Conservation (phyloP, 1,284 basidiomycete genomes). For the Entoloma clypeatum region DNA sequence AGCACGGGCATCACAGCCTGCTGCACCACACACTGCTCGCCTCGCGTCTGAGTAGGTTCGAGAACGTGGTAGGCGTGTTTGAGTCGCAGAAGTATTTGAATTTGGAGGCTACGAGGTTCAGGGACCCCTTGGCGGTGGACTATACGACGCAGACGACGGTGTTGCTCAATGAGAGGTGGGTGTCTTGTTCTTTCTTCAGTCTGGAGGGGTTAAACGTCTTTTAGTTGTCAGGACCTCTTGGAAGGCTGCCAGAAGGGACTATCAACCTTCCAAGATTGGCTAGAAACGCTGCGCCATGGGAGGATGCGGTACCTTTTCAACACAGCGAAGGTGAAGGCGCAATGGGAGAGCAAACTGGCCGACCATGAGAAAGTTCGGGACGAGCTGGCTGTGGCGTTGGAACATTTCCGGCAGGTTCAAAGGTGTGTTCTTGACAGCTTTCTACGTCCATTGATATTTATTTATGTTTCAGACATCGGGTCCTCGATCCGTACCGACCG, state of each 20-base stretch:
- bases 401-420: slow-evolving; percentile 46
- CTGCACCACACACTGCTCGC: slow-evolving; percentile 30
- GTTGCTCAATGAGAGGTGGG: slow-evolving; percentile 47
- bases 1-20: slow-evolving; percentile 26
- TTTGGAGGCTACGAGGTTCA: slow-evolving; percentile 57
- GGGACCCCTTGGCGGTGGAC: slow-evolving; percentile 49
- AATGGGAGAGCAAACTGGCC: slow-evolving; percentile 34
- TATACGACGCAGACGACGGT: slow-evolving; percentile 48
- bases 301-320: slow-evolving; percentile 38
- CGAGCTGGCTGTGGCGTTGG: slow-evolving; percentile 38
- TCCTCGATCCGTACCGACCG: slow-evolving; percentile 69
- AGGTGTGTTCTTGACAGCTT: slow-evolving; percentile 37
- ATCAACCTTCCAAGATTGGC: slow-evolving; percentile 48
- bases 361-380: slow-evolving; percentile 37
- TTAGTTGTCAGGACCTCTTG: slow-evolving; percentile 55
- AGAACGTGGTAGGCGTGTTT: slow-evolving; percentile 76
- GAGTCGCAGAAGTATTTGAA: slow-evolving; percentile 78
- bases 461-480: slow-evolving; percentile 42
- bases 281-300: slow-evolving; percentile 39
- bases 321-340: slow-evolving; percentile 26
- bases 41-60: slow-evolving; percentile 32
- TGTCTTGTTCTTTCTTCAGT: slow-evolving; percentile 3
- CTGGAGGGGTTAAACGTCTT: neutral
- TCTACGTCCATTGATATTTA: neutral
- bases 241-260: slow-evolving; percentile 45